A percentile compares a stretch with the other conserved stretches of the same genome.
phyloP scores from a whole-genome alignment of 306 rosid genomes.

The Citrullus amarus region DNA sequence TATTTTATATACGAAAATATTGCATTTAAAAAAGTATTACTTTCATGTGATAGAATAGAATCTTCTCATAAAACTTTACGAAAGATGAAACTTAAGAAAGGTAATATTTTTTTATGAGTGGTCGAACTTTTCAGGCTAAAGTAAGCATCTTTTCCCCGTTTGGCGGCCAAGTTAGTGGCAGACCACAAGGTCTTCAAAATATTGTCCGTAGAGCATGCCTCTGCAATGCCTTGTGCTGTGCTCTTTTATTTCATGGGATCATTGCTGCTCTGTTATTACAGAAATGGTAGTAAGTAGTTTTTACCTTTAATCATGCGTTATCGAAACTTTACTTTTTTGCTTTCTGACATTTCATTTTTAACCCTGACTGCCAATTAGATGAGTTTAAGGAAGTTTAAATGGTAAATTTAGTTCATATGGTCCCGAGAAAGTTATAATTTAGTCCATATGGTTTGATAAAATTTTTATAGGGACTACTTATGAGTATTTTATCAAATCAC shows the following conservation, averaged over 20 bases:
- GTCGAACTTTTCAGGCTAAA: constrained; percentile 4
- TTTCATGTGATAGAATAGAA: neutral
- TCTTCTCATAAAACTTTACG: neutral
- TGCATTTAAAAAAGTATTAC: neutral
- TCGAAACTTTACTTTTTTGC: neutral
- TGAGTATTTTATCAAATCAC: no score
- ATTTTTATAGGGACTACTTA: no score
- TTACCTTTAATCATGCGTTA: neutral
- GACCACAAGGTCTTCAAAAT: constrained; percentile 7
- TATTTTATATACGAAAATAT: neutral
- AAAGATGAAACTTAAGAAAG: constrained; percentile 1
- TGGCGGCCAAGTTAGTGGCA: constrained; percentile 1
- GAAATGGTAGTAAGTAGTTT: neutral
- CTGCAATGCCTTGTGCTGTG: neutral
- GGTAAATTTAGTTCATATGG: no score
- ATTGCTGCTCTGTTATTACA: neutral
- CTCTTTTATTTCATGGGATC: neutral
- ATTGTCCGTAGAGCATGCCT: neutral
- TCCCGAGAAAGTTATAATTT: no score
- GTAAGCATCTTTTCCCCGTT: neutral
- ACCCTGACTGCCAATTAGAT: neutral
- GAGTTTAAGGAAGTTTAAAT: neutral
- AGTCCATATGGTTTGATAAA: no score
- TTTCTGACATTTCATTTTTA: neutral
- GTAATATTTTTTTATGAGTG: neutral